Evolutionary conservation across 164 flowering plant species (phyloP).

Genomic region (Macadamia integrifolia): DNA sequence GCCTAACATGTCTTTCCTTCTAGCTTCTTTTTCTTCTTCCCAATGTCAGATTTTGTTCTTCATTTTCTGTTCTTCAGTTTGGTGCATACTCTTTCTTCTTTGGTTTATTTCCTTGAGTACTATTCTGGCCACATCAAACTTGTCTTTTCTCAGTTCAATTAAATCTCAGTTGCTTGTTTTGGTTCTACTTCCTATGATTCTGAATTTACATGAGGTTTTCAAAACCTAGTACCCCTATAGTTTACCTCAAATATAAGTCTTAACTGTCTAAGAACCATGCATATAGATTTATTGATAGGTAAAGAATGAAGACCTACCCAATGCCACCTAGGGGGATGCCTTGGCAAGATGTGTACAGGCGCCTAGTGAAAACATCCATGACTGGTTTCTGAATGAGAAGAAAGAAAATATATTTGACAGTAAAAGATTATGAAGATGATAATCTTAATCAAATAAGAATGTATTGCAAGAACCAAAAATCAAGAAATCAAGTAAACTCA

Average conservation of each 20-base stretch:
- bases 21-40: no score
- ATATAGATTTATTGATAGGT: not conserved
- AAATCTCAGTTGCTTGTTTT: no score
- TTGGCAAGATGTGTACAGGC: conserved; percentile 44
- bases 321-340: conserved; percentile 86
- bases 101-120: no score
- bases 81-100: no score
- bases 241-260: not conserved
- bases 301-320: conserved; percentile 46
- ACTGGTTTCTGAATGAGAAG: conserved; percentile 35
- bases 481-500: not conserved
- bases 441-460: not conserved
- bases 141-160: no score
- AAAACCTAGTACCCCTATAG: not conserved
- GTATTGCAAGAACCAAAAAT: not conserved
- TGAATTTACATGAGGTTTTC: no score
- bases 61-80: no score
- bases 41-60: no score
- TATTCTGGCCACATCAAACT: no score
- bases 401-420: not conserved
- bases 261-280: not conserved
- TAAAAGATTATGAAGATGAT: not conserved
- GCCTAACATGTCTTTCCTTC: no score
- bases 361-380: conserved; percentile 53
- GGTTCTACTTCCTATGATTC: no score